phyloP scores from a whole-genome alignment of 140 eudicot species.

The Anethum foeniculum region DNA sequence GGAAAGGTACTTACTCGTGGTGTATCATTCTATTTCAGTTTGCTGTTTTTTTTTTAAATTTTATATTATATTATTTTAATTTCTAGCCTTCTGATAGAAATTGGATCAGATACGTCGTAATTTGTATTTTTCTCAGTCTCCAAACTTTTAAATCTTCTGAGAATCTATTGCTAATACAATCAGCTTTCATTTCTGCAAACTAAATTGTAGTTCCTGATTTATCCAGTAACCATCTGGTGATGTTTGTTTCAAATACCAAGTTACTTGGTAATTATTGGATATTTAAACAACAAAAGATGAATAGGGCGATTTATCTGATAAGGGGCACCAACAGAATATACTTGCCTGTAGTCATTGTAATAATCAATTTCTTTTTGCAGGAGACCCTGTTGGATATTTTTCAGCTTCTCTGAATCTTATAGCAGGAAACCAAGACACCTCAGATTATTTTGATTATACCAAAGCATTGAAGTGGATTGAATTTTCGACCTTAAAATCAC shows the following conservation, averaged over 20 bases:
- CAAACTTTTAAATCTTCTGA: not conserved
- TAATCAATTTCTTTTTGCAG: slow-evolving; percentile 30
- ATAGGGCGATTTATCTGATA: not conserved
- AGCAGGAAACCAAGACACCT: slow-evolving; percentile 27
- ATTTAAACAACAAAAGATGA: not conserved
- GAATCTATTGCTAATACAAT: not conserved
- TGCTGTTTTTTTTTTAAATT: not conserved
- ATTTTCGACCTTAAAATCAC: slow-evolving; percentile 52
- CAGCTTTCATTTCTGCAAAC: not conserved
- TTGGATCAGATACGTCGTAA: not conserved
- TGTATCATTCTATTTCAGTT: not conserved
- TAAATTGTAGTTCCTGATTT: not conserved
- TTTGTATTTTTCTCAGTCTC: not conserved
- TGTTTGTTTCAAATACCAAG: not conserved
- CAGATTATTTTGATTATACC: slow-evolving; percentile 14
- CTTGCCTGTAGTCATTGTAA: slow-evolving; percentile 2
- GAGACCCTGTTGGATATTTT: slow-evolving; percentile 62
- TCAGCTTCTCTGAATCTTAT: slow-evolving; percentile 60
- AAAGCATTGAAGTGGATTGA: slow-evolving; percentile 51
- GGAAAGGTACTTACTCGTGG: slow-evolving; percentile 44
- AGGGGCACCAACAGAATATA: not conserved
- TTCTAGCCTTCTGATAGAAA: not conserved
- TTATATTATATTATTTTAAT: too few species aligned
- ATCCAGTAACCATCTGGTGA: not conserved
- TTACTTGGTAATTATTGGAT: not conserved